Evolutionary conservation across 2,329 filamentous ascomycete genomes (phyloP).

Genomic region (Periconia sp.): DNA sequence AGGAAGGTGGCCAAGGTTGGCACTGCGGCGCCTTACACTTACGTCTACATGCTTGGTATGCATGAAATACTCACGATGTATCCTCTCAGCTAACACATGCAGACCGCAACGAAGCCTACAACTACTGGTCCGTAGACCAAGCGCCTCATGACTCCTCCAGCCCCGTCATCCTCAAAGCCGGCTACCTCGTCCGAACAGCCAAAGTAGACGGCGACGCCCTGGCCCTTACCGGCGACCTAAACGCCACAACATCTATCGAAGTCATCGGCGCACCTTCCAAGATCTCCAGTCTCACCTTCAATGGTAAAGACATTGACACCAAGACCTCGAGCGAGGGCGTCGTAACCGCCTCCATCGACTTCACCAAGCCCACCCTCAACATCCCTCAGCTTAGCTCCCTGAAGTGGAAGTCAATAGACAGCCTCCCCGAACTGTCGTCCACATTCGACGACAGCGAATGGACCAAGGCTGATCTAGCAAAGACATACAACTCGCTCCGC

Average conservation of each 20-base stretch:
- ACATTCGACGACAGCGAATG: slow-evolving; percentile 74
- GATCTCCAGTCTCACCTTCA: slow-evolving; percentile 66
- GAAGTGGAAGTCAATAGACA: slow-evolving; percentile 73
- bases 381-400: slow-evolving; percentile 65
- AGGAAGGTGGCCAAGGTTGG: slow-evolving; percentile 59
- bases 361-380: slow-evolving; percentile 55
- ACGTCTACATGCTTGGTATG: slow-evolving; percentile 63
- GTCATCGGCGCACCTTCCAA: slow-evolving; percentile 66
- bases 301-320: slow-evolving; percentile 55
- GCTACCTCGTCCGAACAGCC: slow-evolving; percentile 69
- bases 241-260: slow-evolving; percentile 70
- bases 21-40: slow-evolving; percentile 50
- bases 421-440: slow-evolving; percentile 70
- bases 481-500: slow-evolving; percentile 65
- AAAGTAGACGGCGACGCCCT: slow-evolving; percentile 63
- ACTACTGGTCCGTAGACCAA: slow-evolving; percentile 69
- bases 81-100: slow-evolving; percentile 11
- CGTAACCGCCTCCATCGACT: slow-evolving; percentile 60
- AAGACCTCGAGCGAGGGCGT: slow-evolving; percentile 51
- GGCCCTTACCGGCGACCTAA: slow-evolving; percentile 73
- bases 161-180: slow-evolving; percentile 65
- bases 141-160: slow-evolving; percentile 34
- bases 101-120: slow-evolving; percentile 71
- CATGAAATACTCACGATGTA: slow-evolving; percentile 19
- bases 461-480: slow-evolving; percentile 63